Conservation (phyloP, 2,329 filamentous ascomycete genomes). For the Colletotrichum tropicicola region DNA sequence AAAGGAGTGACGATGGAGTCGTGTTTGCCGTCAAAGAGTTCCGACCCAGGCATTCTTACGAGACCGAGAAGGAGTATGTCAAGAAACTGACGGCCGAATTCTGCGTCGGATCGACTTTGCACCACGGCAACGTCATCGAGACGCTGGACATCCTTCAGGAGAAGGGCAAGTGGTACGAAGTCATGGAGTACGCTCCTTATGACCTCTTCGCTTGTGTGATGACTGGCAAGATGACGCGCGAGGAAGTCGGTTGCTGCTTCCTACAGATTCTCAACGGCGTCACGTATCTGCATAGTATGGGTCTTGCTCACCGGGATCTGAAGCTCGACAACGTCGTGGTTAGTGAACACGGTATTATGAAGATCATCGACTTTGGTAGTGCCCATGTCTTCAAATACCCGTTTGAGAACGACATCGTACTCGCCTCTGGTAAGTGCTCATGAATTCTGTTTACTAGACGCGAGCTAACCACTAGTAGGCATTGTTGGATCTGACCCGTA, state of each 20-base stretch:
- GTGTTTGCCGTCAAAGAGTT: constrained; percentile 99
- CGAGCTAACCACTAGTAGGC: constrained; percentile 46
- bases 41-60: constrained; percentile 88
- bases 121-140: constrained; percentile 98
- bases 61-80: constrained; percentile 93
- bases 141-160: constrained; percentile 97
- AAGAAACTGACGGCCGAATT: constrained; percentile 99
- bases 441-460: background rate
- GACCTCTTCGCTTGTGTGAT: constrained; percentile 98
- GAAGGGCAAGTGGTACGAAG: constrained; percentile 94
- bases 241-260: constrained; percentile 91
- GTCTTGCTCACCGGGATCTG: constrained; percentile 91
- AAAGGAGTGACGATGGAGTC: constrained; percentile 88
- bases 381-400: constrained; percentile 97
- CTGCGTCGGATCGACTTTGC: constrained; percentile 94
- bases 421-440: constrained; percentile 74
- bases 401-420: constrained; percentile 88
- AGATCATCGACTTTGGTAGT: constrained; percentile 98
- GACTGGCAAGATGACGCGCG: constrained; percentile 95
- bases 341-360: constrained; percentile 97
- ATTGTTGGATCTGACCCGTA: constrained; percentile 91
- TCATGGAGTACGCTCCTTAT: constrained; percentile 98
- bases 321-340: constrained; percentile 99
- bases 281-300: constrained; percentile 93
- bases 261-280: constrained; percentile 95